phyloP scores from a whole-genome alignment of 2,329 filamentous ascomycete genomes.

The Ascochyta viciae-villosae region DNA sequence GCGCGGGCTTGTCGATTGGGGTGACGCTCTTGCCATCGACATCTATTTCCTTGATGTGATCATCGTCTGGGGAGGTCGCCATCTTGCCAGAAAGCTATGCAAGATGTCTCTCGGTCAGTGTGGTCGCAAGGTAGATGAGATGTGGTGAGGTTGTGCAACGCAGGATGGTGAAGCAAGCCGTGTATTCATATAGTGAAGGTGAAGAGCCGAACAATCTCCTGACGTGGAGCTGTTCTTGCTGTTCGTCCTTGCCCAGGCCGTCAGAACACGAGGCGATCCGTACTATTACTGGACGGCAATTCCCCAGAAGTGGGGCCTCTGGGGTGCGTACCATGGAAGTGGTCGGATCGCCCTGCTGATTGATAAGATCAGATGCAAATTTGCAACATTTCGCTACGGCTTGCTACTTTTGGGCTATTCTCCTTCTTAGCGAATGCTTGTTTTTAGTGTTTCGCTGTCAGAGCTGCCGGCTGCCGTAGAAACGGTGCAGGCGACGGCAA shows the following conservation, averaged over 20 bases:
- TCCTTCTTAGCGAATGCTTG: constrained; percentile 9
- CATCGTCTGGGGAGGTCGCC: not conserved
- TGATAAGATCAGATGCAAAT: constrained; percentile 19
- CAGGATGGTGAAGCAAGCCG: not conserved
- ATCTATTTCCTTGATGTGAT: constrained; percentile 4
- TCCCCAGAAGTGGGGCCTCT: constrained; percentile 7
- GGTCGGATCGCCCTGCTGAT: not conserved
- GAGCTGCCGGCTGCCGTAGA: not conserved
- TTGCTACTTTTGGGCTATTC: constrained; percentile 1
- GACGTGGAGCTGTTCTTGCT: constrained; percentile 2
- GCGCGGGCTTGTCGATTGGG: constrained; percentile 1
- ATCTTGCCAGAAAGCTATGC: not conserved
- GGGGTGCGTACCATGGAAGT: constrained; percentile 6
- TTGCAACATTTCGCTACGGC: not conserved
- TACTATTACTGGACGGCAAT: constrained; percentile 3
- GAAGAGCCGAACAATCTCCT: not conserved
- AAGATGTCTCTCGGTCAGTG: not conserved
- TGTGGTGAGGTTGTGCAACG: not conserved
- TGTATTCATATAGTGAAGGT: constrained; percentile 7
- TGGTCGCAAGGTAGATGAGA: not conserved
- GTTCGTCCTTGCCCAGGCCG: not conserved
- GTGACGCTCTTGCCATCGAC: constrained; percentile 8
- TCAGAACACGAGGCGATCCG: constrained; percentile 5
- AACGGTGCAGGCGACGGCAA: not conserved
- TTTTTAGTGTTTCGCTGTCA: not conserved